A percentile compares a stretch with the other conserved stretches of the same genome.
Evolutionary conservation across 2,329 filamentous ascomycete genomes (phyloP).

Genomic region (Colletotrichum costaricense): DNA sequence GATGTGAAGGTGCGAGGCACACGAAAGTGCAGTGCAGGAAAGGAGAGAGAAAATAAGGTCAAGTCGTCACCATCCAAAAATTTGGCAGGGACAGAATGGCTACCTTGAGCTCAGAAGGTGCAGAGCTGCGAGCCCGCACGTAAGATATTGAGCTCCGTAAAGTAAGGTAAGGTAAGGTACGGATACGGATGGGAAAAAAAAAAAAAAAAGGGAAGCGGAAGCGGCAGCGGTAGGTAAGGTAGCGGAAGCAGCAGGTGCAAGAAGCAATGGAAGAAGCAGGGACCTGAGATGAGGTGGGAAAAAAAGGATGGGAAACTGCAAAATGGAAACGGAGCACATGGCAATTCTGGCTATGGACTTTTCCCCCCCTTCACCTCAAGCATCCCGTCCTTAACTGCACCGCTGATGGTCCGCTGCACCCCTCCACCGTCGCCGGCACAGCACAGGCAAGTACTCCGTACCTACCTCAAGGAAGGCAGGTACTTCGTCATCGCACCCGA

Average conservation of each 20-base stretch:
- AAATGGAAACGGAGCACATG: slow-evolving; percentile 34
- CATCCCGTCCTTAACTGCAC: no score
- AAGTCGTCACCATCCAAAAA: not conserved
- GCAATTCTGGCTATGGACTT: slow-evolving; percentile 33
- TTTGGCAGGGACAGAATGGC: not conserved
- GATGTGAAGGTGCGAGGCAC: not conserved
- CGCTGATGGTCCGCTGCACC: not conserved
- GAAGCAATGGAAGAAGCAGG: not conserved
- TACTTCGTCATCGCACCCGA: not conserved
- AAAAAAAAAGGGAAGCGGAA: not conserved
- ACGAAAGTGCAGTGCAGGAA: not conserved
- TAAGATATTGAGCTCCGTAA: no score
- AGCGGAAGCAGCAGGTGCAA: not conserved
- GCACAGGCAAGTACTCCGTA: no score
- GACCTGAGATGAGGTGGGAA: not conserved
- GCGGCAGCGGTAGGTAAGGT: not conserved
- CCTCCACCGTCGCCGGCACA: not conserved
- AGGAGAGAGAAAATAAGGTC: not conserved
- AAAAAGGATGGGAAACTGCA: slow-evolving; percentile 31
- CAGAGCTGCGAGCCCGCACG: no score
- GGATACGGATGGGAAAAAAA: no score
- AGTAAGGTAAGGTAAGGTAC: no score
- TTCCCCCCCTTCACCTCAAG: not conserved
- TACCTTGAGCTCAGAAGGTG: not conserved
- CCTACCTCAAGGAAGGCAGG: no score